Conservation (phyloP, 192 early-diverging fungal species). For the Dispira parvispora region DNA sequence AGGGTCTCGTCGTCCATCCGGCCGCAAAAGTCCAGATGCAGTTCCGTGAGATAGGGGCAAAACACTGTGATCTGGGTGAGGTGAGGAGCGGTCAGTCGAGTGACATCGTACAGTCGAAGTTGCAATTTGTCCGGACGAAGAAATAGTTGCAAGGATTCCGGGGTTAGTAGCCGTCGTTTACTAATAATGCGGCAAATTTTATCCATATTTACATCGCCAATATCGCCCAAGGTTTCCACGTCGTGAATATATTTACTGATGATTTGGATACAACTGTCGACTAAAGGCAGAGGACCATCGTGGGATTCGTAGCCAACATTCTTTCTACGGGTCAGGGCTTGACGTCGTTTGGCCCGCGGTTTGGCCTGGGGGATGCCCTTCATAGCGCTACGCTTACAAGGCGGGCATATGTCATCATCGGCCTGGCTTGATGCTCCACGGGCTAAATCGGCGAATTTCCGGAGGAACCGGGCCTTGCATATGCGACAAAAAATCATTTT, state of each 20-base stretch:
- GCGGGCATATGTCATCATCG: not conserved
- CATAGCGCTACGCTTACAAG: constrained; percentile 5
- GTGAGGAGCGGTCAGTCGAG: constrained; percentile 34
- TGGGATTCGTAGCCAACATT: constrained; percentile 34
- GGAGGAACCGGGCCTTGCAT: constrained; percentile 21
- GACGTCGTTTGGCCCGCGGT: not conserved
- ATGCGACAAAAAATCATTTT: constrained; percentile 22
- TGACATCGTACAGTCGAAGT: constrained; percentile 64
- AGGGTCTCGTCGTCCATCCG: constrained; percentile 36
- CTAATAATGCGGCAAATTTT: constrained; percentile 62
- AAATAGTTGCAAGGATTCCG: constrained; percentile 49
- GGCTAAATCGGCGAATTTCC: constrained; percentile 12
- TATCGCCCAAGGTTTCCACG: constrained; percentile 75
- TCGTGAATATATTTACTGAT: constrained; percentile 62
- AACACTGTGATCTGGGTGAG: constrained; percentile 42
- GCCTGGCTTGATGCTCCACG: not conserved
- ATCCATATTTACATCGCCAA: constrained; percentile 45
- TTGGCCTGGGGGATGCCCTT: constrained; percentile 13
- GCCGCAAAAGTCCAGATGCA: constrained; percentile 61
- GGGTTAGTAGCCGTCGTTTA: constrained; percentile 49
- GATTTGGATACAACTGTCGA: constrained; percentile 46
- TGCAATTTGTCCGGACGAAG: constrained; percentile 35
- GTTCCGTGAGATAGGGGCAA: constrained; percentile 36
- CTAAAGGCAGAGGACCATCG: constrained; percentile 33
- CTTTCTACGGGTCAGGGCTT: constrained; percentile 9